Evolutionary conservation across 352 stramenopile genomes (phyloP), one percentile per base, ranked within the genome.

Genomic region (Saprolegnia parasitica): DNA sequence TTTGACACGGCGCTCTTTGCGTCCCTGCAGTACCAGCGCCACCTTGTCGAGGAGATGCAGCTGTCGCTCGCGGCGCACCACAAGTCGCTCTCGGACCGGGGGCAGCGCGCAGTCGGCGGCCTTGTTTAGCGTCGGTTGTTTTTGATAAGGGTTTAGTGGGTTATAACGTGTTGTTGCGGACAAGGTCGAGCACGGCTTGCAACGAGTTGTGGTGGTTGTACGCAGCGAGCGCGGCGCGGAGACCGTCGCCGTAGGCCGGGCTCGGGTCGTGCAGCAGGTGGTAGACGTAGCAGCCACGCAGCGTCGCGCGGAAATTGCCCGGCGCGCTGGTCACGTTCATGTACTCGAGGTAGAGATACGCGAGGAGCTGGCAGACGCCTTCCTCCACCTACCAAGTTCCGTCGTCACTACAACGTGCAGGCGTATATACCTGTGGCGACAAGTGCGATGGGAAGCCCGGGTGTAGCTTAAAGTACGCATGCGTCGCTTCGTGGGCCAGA

Each of bases 321-420:
- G 63, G 76, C 0, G 67, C 67, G 67, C 80, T 74, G 45, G 74
- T 71, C 60, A 88, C 73, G 45, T 86, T 81, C 66, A 83, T 84
- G 74, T 90, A 89, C 74, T 88, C 86, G 26, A 91, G 71, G 65
- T 79, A 91, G 10, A 91, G 67, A 66, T 82, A 91, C 71, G 81
- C 88, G 73, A 91, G 86, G 67, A 91, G 73, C 60, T 91, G 81
- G 67, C 84, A 91, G 45, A 89, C 77, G 21, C 84, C 84, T 77
- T 91, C 84, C 58, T 91, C 84, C 11, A 84, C 74, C 71, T 62
- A 46, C 52, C 56, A 49, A 52, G 29, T 58, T 15, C 5, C 42
- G 16, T n/a, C n/a, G 29, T 64, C 39, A 21, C 60, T 24, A 23
- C n/a, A n/a, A n/a, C n/a, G n/a, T n/a, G 18, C 9, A 55, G 23